Evolutionary conservation across 1,139 yeast species (phyloP).

Genomic region (Magnusiomyces magnusii): DNA sequence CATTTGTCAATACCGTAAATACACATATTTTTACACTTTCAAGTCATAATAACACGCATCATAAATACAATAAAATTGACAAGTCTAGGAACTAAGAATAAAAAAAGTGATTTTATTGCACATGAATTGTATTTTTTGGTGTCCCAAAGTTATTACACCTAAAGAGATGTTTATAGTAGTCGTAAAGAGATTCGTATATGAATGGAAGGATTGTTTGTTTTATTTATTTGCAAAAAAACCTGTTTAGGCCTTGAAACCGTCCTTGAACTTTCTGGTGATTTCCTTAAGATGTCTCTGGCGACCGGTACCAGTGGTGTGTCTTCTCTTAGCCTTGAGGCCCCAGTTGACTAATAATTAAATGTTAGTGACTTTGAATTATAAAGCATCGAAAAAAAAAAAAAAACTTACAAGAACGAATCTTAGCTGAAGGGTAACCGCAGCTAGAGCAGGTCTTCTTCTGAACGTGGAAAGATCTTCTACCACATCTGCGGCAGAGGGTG

Average conservation of each 20-base stretch:
- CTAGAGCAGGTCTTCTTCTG: slow-evolving; percentile 99
- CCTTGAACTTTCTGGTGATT: slow-evolving; percentile 97
- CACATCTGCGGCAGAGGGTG: slow-evolving; percentile 99
- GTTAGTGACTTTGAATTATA: no score
- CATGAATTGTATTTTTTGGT: neutral
- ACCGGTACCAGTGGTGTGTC: slow-evolving; percentile 99
- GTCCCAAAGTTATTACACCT: neutral
- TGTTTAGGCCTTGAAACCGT: slow-evolving; percentile 89
- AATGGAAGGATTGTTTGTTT: neutral
- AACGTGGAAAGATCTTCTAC: slow-evolving; percentile 97
- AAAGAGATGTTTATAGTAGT: neutral
- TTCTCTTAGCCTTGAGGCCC: slow-evolving; percentile 99
- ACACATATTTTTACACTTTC: no score
- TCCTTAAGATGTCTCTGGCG: slow-evolving; percentile 98
- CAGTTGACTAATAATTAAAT: slow-evolving; percentile 95
- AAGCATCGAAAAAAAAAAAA: slow-evolving; percentile 4
- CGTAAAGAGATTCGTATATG: neutral
- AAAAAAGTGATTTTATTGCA: neutral
- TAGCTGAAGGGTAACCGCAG: slow-evolving; percentile 99
- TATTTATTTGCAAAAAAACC: slow-evolving; percentile 19
- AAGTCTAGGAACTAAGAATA: neutral
- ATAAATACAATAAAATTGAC: no score
- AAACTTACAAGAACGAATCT: slow-evolving; percentile 55
- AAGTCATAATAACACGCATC: no score
- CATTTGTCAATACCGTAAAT: no score